Evolutionary conservation across 805 yeast genomes (phyloP), one percentile per base, ranked within the genome.

Genomic region (Ogataea degrootiae): DNA sequence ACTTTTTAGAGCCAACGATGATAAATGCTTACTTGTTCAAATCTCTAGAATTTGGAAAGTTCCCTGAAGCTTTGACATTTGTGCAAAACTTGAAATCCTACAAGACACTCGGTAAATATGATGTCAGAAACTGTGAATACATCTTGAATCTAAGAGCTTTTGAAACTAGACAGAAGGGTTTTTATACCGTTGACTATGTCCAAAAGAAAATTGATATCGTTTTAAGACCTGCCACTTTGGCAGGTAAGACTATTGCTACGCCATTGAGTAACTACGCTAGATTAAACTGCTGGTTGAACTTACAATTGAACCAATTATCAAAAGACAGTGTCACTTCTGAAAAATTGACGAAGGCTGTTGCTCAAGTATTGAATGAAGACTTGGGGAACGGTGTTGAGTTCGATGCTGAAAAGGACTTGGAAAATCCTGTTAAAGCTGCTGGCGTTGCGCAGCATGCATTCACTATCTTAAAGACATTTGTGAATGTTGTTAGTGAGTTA

Each of bases 1-100:
- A 55, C 17, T 51, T 58, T 31, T 41, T 65, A 23, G 51, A 48
- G 5, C 58, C 63, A 29, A 41, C 55, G 5, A 46, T 60, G 9
- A 38, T 64, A n/a, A 60, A 55, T 41, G 44, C 60, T n/a, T 59
- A 54, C 36, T 40, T 64, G 26, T 56, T 52, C 47, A 62, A 63
- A 42, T 49, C 60, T 37, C 54, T 49, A 29, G 55, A 63, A 49
- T 51, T 65, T 23, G 59, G 58, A 16, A 11, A 37, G 6, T 51
- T 59, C 35, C 23, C 47, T 6, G 44, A 50, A 14, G 55, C 53
- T 17, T 46, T 64, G 17, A 42, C 45, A 8, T 51, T 54, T 41
- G 46, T 63, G 4, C 55, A 61, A 35, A 46, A 51, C 31, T 48
- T 62, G 5, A 34, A 48, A 9, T 48, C 51, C 23, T 60, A 55